A percentile compares a stretch with the other conserved stretches of the same genome.
These are phyloP conservation scores for Eutrema yunnanense DNA, from an alignment of 345 rosid genomes.

Conservation along the genomic window DNA sequence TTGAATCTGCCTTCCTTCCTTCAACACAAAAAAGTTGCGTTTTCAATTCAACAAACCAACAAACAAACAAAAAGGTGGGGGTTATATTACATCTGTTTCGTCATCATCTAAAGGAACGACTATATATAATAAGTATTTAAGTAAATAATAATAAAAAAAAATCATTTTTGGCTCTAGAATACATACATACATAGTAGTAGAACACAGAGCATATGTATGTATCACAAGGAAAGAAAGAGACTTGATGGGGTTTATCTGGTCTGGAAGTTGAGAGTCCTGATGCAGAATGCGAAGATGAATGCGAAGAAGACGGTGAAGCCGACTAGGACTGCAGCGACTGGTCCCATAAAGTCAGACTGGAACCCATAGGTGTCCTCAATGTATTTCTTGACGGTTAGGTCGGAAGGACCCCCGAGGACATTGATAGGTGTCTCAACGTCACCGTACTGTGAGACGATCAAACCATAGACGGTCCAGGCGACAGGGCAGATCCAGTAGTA, in stretches of 20 bases:
- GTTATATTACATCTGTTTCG: conserved; percentile 14
- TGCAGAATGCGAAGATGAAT: conserved; percentile 65
- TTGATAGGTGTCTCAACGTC: conserved; percentile 33
- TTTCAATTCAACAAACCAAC: background rate
- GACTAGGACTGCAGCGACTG: conserved; percentile 57
- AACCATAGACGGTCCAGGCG: conserved; percentile 73
- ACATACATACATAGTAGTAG: background rate
- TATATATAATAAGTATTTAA: background rate
- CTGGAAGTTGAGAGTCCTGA: conserved; percentile 75
- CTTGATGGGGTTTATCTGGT: conserved; percentile 6
- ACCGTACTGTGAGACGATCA: conserved; percentile 59
- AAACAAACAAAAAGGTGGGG: background rate
- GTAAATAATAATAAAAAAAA: background rate
- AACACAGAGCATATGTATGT: background rate
- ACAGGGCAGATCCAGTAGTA: conserved; percentile 81
- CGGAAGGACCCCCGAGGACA: conserved; percentile 26
- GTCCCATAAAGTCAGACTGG: conserved; percentile 60
- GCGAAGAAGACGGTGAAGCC: conserved; percentile 58
- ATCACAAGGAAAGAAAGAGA: background rate
- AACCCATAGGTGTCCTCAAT: conserved; percentile 48
- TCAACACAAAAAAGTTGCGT: background rate
- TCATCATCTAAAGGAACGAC: conserved; percentile 1
- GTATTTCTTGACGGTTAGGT: conserved; percentile 33
- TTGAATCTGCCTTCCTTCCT: no score
- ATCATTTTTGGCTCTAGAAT: background rate